Percentiles rank a stretch among this genome's conserved stretches.
These are phyloP conservation scores for Heterobasidion occidentale DNA, from an alignment of 1,284 basidiomycete genomes.

Conservation along the genomic window DNA sequence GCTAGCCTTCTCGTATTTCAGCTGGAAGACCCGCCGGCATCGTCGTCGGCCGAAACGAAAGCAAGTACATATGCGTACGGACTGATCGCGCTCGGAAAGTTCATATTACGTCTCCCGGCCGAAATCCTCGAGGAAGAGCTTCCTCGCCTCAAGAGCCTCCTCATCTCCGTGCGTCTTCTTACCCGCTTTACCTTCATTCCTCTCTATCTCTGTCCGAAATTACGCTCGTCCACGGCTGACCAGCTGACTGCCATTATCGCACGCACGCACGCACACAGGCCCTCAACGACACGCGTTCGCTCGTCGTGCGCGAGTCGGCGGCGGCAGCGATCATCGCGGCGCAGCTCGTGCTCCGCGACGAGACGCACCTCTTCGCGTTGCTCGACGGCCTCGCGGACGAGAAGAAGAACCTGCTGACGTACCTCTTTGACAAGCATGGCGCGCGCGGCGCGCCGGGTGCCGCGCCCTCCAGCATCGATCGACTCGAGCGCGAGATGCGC, in stretches of 20 bases:
- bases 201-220: background rate
- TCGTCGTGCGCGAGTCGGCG: constrained; percentile 74
- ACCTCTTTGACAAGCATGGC: constrained; percentile 78
- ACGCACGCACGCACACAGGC: constrained; percentile 33
- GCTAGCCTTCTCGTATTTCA: constrained; percentile 59
- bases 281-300: constrained; percentile 60
- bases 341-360: constrained; percentile 71
- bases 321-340: constrained; percentile 75
- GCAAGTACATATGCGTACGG: constrained; percentile 71
- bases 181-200: background rate
- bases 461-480: constrained; percentile 40
- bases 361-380: constrained; percentile 70
- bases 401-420: constrained; percentile 81
- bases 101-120: constrained; percentile 66
- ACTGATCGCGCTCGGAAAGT: constrained; percentile 72
- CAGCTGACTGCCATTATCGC: background rate
- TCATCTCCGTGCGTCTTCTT: constrained; percentile 51
- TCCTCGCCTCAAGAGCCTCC: constrained; percentile 59
- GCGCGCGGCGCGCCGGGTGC: constrained; percentile 36
- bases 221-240: background rate
- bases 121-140: constrained; percentile 83
- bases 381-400: constrained; percentile 74
- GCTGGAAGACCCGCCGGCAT: constrained; percentile 34
- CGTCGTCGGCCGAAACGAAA: constrained; percentile 41
- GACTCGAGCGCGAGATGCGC: constrained; percentile 68